A percentile compares a stretch with the other conserved stretches of the same genome.
Evolutionary conservation across 768 basidiomycete species (phyloP).

Genomic region (Mycena latifolia): DNA sequence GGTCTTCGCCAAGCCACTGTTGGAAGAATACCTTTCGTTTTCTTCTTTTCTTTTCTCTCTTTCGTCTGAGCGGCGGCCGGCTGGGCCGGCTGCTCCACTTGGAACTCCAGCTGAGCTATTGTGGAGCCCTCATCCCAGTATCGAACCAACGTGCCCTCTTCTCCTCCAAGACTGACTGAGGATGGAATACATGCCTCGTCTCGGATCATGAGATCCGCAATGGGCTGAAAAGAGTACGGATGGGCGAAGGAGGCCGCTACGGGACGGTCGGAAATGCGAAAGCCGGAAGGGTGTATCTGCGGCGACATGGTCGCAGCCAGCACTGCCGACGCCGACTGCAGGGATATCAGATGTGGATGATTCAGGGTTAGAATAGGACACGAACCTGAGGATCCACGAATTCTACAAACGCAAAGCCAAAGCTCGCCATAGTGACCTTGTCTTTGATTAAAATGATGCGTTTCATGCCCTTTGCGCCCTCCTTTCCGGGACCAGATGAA

Average conservation of each 20-base stretch:
- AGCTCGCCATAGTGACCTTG: slow-evolving; percentile 87
- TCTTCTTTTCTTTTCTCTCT: slow-evolving; percentile 73
- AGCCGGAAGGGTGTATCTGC: slow-evolving; percentile 91
- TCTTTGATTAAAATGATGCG: slow-evolving; percentile 92
- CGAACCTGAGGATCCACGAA: slow-evolving; percentile 85
- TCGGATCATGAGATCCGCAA: slow-evolving; percentile 77
- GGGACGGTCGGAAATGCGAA: slow-evolving; percentile 89
- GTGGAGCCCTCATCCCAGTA: slow-evolving; percentile 96
- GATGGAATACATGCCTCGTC: slow-evolving; percentile 84
- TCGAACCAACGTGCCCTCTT: slow-evolving; percentile 79
- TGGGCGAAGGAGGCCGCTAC: slow-evolving; percentile 95
- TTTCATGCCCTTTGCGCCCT: slow-evolving; percentile 89
- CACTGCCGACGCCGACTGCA: slow-evolving; percentile 84
- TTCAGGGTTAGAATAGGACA: not conserved
- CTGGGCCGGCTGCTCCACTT: slow-evolving; percentile 72
- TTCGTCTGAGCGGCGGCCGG: slow-evolving; percentile 48
- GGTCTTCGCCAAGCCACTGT: not conserved
- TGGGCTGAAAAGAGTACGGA: slow-evolving; percentile 88
- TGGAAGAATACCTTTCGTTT: slow-evolving; percentile 59
- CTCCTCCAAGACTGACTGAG: slow-evolving; percentile 76
- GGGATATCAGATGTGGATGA: slow-evolving; percentile 24
- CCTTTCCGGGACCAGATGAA: slow-evolving; percentile 82
- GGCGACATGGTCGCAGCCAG: slow-evolving; percentile 91
- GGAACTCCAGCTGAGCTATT: slow-evolving; percentile 80
- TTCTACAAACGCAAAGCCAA: slow-evolving; percentile 96